Evolutionary conservation across 1,284 basidiomycete species (phyloP).

Genomic region (Ustilago crameri): DNA sequence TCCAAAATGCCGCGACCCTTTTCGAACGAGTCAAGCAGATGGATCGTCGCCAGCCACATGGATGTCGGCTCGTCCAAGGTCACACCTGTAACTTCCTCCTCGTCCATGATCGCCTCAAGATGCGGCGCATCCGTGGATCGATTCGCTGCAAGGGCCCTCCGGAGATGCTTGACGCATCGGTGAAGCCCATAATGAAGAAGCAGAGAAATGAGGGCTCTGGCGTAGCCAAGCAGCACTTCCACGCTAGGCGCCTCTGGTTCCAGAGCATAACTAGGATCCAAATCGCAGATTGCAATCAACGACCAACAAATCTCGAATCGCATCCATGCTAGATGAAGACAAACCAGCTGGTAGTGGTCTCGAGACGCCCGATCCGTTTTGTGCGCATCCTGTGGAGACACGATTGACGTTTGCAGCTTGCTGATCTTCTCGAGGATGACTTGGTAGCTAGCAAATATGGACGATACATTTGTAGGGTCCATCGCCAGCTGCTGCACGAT

Average conservation of each 20-base stretch:
- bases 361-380: background rate
- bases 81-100: slow-evolving; percentile 40
- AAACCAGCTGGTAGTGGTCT: slow-evolving; percentile 18
- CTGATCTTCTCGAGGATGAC: slow-evolving; percentile 25
- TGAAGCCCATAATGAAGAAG: slow-evolving; percentile 59
- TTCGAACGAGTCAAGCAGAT: slow-evolving; percentile 69
- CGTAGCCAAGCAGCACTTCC: slow-evolving; percentile 27
- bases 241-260: slow-evolving; percentile 60
- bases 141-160: slow-evolving; percentile 3
- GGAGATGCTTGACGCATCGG: slow-evolving; percentile 29
- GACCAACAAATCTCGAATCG: slow-evolving; percentile 59
- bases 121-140: background rate
- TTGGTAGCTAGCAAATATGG: slow-evolving; percentile 30
- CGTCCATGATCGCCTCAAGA: background rate
- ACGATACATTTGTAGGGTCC: background rate
- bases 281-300: slow-evolving; percentile 33
- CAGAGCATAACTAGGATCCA: slow-evolving; percentile 18
- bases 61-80: slow-evolving; percentile 72
- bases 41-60: slow-evolving; percentile 81
- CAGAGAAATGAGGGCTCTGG: slow-evolving; percentile 49
- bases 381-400: slow-evolving; percentile 8
- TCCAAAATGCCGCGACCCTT: slow-evolving; percentile 21
- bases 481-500: slow-evolving; percentile 15
- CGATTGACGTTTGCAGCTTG: slow-evolving; percentile 29
- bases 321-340: slow-evolving; percentile 53